Evolutionary conservation across 768 basidiomycete species (phyloP), one percentile per base, ranked within the genome.

Genomic region (Candolleomyces efflorescens): DNA sequence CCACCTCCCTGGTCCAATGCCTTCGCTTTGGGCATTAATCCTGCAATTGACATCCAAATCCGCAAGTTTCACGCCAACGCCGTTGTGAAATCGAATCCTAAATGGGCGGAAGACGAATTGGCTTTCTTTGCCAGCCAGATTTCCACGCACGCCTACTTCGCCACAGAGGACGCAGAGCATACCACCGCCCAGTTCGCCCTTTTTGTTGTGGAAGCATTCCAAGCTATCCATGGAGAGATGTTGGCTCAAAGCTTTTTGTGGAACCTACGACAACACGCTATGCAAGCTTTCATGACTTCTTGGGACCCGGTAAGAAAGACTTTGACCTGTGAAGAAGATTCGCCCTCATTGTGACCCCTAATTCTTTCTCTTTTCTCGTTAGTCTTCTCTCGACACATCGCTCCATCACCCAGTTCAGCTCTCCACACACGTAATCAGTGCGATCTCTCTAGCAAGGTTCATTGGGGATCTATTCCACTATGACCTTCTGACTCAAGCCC

Each of bases 401-500:
- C 32, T 48, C 9, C 36, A 56, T 18, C 45, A 26, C 18, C 23
- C 17, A 10, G 11, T 3, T 46, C 24, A 22, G 15, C 36, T 46
- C 17, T 32, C 18, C 20, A 10, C 20, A 27, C 55, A 48, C 44
- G 44, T 56, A 36, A 26, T 44, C 26, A 26, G 39, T 17, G 23
- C 55, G 15, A 20, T 56, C 5, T 56, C 41, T 20, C 15, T 56
- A 4, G 55, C 55, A 13, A 46, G 23, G 27, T 48, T 56, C 22
- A 56, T 56, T 22, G 55, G 43, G 12, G 55, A 56, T 36, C 46
- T 56, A n/a, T 56, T 47, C 46, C 36, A 18, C 20, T 12, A 46
- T 20, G 55, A 45, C 6, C 46, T 56, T 9, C 18, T 56, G 12
- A 6, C 46, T 5, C 26, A 46, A 32, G 20, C 24, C n/a, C 55